These are phyloP conservation scores for Nothomitra cinnamomea DNA, from an alignment of 2,329 filamentous ascomycete species.

Conservation along the genomic window DNA sequence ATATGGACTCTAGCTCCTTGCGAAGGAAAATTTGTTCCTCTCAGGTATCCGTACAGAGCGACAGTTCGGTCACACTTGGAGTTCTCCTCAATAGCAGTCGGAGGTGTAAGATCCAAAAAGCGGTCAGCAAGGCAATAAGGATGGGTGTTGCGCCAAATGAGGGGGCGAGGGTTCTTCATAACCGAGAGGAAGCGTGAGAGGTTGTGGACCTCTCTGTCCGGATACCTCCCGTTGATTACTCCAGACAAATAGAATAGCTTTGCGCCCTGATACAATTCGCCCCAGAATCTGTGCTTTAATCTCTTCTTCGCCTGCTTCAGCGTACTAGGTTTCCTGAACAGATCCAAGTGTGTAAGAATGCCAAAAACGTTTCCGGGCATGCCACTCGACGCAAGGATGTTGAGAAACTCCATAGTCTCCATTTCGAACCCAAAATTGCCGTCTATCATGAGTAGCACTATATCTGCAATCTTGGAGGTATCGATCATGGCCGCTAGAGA, in stretches of 20 bases:
- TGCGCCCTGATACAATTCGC: constrained; percentile 87
- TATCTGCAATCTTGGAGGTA: constrained; percentile 91
- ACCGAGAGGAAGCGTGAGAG: constrained; percentile 87
- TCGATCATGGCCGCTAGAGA: constrained; percentile 94
- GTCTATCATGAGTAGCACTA: constrained; percentile 94
- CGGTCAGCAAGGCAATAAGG: constrained; percentile 88
- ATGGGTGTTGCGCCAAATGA: constrained; percentile 92
- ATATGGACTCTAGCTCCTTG: constrained; percentile 78
- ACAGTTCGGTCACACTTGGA: constrained; percentile 80
- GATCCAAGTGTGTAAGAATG: constrained; percentile 85
- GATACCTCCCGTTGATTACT: constrained; percentile 91
- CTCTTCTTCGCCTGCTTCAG: constrained; percentile 91
- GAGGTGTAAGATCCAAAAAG: constrained; percentile 88
- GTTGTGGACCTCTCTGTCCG: constrained; percentile 91
- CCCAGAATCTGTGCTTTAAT: constrained; percentile 91
- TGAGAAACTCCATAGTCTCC: constrained; percentile 99
- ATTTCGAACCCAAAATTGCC: constrained; percentile 98
- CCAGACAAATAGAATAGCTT: constrained; percentile 95
- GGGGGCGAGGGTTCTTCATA: constrained; percentile 97
- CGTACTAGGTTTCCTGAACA: constrained; percentile 86
- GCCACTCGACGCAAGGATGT: constrained; percentile 78
- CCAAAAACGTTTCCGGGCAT: constrained; percentile 99
- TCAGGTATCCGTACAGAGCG: constrained; percentile 80
- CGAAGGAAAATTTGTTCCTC: constrained; percentile 85
- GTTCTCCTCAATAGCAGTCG: constrained; percentile 76